A percentile compares a stretch with the other conserved stretches of the same genome.
These are phyloP conservation scores for Paracoccidioides lutzii DNA, from an alignment of 2,329 filamentous ascomycete species.

Conservation along the genomic window DNA sequence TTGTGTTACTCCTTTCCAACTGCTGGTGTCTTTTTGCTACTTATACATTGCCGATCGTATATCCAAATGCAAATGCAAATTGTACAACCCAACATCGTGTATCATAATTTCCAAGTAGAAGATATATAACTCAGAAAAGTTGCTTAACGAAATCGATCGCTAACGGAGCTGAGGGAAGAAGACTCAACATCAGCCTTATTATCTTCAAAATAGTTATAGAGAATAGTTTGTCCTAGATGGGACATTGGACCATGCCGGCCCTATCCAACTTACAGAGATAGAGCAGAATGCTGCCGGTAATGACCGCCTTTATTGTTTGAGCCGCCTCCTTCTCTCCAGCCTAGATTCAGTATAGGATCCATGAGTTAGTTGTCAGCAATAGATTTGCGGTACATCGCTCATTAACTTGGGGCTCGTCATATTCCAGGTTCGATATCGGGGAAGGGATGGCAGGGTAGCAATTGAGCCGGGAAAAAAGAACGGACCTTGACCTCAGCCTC, in stretches of 20 bases:
- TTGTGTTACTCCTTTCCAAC: not conserved
- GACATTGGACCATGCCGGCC: not conserved
- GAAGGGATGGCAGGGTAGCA: not conserved
- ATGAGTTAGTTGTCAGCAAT: not conserved
- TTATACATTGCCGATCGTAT: not conserved
- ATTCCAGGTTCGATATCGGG: not conserved
- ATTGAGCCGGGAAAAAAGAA: not conserved
- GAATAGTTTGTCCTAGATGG: not conserved
- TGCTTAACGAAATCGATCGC: slow-evolving; percentile 37
- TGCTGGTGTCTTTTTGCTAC: no score
- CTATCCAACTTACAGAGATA: slow-evolving; percentile 45
- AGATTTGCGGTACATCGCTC: not conserved
- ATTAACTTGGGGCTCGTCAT: no score
- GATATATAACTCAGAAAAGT: slow-evolving; percentile 28
- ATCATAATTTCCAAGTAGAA: not conserved
- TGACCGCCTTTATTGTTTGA: slow-evolving; percentile 42
- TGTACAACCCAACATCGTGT: not conserved
- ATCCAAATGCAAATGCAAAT: not conserved
- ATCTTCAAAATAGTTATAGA: not conserved
- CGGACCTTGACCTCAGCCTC: slow-evolving; percentile 34
- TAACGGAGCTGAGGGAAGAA: slow-evolving; percentile 31
- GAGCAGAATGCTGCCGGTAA: slow-evolving; percentile 42
- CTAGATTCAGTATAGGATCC: slow-evolving; percentile 13
- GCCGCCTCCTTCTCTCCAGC: slow-evolving; percentile 42
- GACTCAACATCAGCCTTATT: not conserved